A percentile compares a stretch with the other conserved stretches of the same genome.
Evolutionary conservation across 257 asterid genomes (phyloP).

Genomic region (Solanum chaucha): DNA sequence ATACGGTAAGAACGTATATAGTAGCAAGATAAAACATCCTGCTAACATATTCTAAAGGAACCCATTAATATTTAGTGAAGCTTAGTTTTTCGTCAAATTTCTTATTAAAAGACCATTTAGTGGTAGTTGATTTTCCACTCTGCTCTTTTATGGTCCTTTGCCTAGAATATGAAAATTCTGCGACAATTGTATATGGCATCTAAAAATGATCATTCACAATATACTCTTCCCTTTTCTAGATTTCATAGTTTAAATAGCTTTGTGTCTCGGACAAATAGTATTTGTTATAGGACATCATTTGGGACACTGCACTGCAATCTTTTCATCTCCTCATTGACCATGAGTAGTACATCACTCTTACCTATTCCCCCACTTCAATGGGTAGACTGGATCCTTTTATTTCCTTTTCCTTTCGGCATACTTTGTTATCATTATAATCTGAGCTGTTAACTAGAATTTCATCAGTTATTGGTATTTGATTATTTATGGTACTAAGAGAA

Average conservation of each 20-base stretch:
- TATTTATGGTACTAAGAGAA: not conserved
- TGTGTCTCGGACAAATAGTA: not conserved
- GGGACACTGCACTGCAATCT: not conserved
- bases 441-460: not conserved
- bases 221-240: not conserved
- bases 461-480: not conserved
- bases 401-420: not conserved
- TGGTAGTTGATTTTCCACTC: not conserved
- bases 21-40: not conserved
- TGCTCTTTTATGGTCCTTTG: not conserved
- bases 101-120: not conserved
- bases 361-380: not conserved
- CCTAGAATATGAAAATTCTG: not conserved
- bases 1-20: not conserved
- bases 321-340: not conserved
- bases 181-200: not conserved
- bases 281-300: not conserved
- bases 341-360: not conserved
- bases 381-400: not conserved
- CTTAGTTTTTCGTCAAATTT: not conserved
- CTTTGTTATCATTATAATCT: not conserved
- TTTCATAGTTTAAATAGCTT: not conserved
- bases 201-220: not conserved
- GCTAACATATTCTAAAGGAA: not conserved
- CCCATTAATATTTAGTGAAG: not conserved